These are phyloP conservation scores for Antitrichia curtipendula DNA, from an alignment of 225 moss, liverwort and hornwort species.

Conservation along the genomic window DNA sequence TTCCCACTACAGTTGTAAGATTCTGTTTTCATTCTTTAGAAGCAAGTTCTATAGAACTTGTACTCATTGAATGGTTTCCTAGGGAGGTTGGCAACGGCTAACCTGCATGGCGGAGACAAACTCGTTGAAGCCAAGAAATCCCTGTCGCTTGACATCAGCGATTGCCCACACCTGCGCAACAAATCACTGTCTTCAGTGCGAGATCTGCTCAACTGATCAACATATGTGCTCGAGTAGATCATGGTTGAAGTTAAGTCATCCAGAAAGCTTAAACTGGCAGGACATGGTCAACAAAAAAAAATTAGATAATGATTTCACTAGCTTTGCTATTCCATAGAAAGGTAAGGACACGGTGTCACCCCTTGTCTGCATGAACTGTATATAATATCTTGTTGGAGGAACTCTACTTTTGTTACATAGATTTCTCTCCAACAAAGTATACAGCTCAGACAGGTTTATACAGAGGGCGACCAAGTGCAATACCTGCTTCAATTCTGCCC, in stretches of 20 bases:
- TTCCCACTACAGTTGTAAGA: background rate
- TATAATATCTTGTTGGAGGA: no score
- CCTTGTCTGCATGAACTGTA: background rate
- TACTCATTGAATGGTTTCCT: background rate
- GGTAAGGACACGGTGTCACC: background rate
- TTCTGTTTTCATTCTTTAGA: background rate
- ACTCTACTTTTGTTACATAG: background rate
- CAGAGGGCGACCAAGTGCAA: background rate
- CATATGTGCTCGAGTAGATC: background rate
- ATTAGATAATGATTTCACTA: background rate
- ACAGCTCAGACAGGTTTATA: background rate
- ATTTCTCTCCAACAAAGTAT: no score
- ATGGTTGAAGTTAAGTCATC: background rate
- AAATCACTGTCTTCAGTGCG: background rate
- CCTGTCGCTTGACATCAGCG: slow-evolving; percentile 85
- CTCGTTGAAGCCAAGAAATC: slow-evolving; percentile 87
- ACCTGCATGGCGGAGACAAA: slow-evolving; percentile 98
- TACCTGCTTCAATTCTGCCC: slow-evolving; percentile 89
- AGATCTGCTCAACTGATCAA: background rate
- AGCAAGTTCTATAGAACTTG: background rate
- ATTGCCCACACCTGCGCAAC: slow-evolving; percentile 77
- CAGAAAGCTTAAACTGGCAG: background rate
- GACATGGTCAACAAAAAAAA: background rate
- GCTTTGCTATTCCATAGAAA: background rate
- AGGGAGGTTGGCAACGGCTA: background rate